Base-by-base conservation (phyloP, 2,329 filamentous ascomycete species). In the Beauveria sp. region DNA sequence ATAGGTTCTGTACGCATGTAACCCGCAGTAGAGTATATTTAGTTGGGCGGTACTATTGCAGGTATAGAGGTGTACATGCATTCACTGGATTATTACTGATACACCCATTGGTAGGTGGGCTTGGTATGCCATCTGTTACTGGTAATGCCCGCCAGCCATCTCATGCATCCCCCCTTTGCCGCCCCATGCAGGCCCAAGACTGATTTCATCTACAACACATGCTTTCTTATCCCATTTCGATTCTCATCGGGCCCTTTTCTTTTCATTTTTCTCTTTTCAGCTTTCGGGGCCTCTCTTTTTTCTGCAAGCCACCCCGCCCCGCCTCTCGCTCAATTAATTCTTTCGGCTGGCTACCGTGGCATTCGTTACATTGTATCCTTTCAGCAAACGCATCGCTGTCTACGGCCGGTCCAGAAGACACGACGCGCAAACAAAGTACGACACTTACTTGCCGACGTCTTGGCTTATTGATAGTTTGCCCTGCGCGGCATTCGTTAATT, bases 381-480 rank as follows among this genome's bases (percentile, higher is more conserved):
- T 26, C 8, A 52, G 51, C 57, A 52, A 60, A 59, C 48, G 34
- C 59, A 40, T 40, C 42, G n/a, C 45, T 54, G 50, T 54, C 59
- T 16, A 31, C 59, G 59, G 59, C 59, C 59, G 59, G 59, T 49
- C 59, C 59, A 61, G 59, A 61, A 43, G 34, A 61, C 59, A 49
- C 59, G 8, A 34, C 22, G 20, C 49, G 16, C 26, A 16, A 48
- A 16, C 18, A n/a, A 43, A 28, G 31, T 50, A 38, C 34, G 31
- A 38, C 34, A 38, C 22, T 20, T 58, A 46, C 45, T 58, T 42
- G 34, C 45, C 31, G 31, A 61, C 14, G 22, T 40, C 59, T 54
- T 56, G 59, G 59, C 59, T 56, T 56, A 7, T 31, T 34, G 50
- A 55, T 61, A 61, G 42, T 56, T 22, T 10, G 14, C 5, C 34